phyloP scores from a whole-genome alignment of 164 flowering plant genomes.

The Euptelea pleiosperma region DNA sequence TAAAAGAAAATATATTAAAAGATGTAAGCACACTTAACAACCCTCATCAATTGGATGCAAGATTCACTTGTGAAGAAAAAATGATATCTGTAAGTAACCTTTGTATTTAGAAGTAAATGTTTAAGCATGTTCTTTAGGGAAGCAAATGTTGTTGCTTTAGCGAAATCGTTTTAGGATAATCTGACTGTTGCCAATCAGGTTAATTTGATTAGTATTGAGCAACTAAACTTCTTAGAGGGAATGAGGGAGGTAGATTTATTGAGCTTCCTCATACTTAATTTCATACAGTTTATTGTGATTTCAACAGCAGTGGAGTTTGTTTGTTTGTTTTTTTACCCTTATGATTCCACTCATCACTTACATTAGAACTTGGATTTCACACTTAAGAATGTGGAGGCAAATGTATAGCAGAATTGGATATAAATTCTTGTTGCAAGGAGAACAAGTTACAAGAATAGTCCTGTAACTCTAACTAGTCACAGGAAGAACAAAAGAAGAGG shows the following conservation, averaged over 20 bases:
- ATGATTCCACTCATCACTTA: neutral
- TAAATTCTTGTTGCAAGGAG: too few species aligned
- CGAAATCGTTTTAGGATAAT: neutral
- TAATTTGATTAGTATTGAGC: neutral
- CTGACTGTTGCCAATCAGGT: neutral
- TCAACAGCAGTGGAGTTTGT: neutral
- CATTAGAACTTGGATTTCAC: neutral
- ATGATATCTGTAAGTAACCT: neutral
- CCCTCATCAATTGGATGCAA: neutral
- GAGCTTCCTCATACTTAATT: too few species aligned
- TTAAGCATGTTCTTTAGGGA: neutral
- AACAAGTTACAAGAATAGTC: neutral
- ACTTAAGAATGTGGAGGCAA: neutral
- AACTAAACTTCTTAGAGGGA: too few species aligned
- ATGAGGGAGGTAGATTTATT: too few species aligned
- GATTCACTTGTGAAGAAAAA: neutral
- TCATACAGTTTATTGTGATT: too few species aligned
- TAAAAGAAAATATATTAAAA: neutral
- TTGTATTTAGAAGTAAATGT: too few species aligned
- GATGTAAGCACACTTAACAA: neutral
- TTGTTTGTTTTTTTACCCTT: neutral
- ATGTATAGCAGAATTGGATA: too few species aligned
- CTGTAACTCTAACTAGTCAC: neutral
- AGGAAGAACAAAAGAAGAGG: neutral
- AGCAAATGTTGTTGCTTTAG: neutral